Evolutionary conservation across 176 grass and related monocot species (phyloP).

Genomic region (Zizania latifolia): DNA sequence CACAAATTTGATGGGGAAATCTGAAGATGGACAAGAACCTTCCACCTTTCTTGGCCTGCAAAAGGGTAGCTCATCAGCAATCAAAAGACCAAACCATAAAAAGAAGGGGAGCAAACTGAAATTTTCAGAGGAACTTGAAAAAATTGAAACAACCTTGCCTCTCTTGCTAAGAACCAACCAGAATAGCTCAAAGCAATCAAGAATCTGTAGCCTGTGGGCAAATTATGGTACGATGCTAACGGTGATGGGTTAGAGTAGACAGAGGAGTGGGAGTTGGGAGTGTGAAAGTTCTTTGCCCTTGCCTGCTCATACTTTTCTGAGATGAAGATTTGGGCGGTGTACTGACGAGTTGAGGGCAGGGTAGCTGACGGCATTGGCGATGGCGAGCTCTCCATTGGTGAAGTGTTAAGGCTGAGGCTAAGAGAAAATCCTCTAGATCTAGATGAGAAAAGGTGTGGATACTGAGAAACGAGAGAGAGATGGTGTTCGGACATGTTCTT

Average conservation of each 20-base stretch:
- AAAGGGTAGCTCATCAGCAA: conserved; percentile 5
- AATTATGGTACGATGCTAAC: conserved; percentile 7
- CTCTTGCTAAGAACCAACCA: conserved; percentile 14
- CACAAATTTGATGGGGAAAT: not conserved
- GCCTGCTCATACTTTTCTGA: not conserved
- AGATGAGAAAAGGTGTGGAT: no score
- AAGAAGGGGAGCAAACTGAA: not conserved
- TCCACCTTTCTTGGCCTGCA: conserved; percentile 36
- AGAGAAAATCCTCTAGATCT: no score
- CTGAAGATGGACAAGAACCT: not conserved
- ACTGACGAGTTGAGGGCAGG: no score
- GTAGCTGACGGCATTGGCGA: no score
- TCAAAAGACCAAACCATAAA: not conserved
- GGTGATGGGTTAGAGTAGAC: no score
- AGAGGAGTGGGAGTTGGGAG: not conserved
- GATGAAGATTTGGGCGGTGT: no score
- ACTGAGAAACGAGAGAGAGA: no score
- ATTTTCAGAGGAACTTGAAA: not conserved
- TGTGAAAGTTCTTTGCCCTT: not conserved
- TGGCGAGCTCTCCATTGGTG: no score
- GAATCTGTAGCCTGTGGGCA: not conserved
- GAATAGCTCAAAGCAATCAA: conserved; percentile 1
- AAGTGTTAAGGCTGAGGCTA: no score
- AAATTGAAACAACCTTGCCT: conserved; percentile 16
- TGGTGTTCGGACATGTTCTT: no score